Evolutionary conservation across 345 rosid species (phyloP), one percentile per base, ranked within the genome.

Genomic region (Ailanthus altissimus): DNA sequence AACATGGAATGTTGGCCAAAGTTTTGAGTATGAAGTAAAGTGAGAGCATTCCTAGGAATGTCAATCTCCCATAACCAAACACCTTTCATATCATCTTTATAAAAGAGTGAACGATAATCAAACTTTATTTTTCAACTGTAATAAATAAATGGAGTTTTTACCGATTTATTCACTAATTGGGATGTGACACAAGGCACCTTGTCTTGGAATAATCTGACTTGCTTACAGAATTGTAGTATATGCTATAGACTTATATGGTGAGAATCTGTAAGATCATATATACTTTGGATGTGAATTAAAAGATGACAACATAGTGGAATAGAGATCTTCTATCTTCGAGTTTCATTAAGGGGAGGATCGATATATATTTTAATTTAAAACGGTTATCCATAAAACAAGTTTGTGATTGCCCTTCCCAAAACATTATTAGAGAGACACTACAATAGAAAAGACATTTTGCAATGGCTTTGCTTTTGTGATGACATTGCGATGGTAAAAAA

Each of bases 141-240:
- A 46, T 25, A 26, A 43, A 59, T 59, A 59, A 67, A 47, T 26
- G 56, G 53, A 25, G 21, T 67, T 47, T 6, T 0, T 20, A 38
- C 25, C 8, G 21, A 8, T 18, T 10, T 25, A 26, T 14, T 14
- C 53, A 25, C 56, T 46, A 68, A 25, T 60, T 47, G 46, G 28
- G 59, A 47, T 74, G 56, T 28, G 59, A 61, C 28, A 2, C 36
- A 13, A 14, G 57, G 46, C 47, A 62, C 49, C 61, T 47, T 60
- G 58, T 61, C 42, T 49, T 47, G 58, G 40, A 49, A 47, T 68
- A 47, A 67, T 67, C 40, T 67, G 74, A 70, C 53, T 38, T 71
- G 28, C 47, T 36, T 11, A 15, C 57, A 70, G 62, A 54, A 71
- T 28, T 61, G 58, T 9, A 38, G 75, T 54, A 54, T 71, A 71